phyloP scores from a whole-genome alignment of 495 filamentous ascomycete species.

The Penicillium ucsense region DNA sequence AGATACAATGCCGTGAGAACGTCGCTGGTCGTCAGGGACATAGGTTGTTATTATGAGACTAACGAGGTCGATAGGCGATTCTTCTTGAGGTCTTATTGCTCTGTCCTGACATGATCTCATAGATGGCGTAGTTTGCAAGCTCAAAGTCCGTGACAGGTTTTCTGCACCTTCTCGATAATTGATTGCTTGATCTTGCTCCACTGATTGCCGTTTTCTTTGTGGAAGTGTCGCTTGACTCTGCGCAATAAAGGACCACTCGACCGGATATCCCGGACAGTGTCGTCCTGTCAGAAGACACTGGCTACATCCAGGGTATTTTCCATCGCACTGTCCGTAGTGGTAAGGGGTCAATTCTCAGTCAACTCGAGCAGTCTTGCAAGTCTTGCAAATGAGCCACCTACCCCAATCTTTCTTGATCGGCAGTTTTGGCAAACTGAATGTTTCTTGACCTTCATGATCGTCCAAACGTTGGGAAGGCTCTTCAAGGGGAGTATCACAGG shows the following conservation, averaged over 20 bases:
- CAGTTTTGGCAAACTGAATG: constrained; percentile 16
- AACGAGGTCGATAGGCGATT: too few relatives aligned
- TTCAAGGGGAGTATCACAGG: too few relatives aligned
- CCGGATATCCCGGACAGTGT: constrained; percentile 10
- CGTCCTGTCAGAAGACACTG: constrained; percentile 13
- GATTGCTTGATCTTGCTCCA: too few relatives aligned
- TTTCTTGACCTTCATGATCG: constrained; percentile 16
- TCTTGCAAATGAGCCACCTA: neutral
- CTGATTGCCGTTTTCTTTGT: neutral
- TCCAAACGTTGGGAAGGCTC: neutral
- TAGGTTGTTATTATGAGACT: neutral
- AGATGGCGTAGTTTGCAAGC: too few relatives aligned
- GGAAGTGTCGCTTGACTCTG: neutral
- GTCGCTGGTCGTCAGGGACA: constrained; percentile 6
- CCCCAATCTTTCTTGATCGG: constrained; percentile 16
- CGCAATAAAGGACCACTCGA: constrained; percentile 12
- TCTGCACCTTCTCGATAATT: too few relatives aligned
- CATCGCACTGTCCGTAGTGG: constrained; percentile 13
- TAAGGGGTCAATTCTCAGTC: neutral
- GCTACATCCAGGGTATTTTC: constrained; percentile 14
- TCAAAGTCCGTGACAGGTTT: too few relatives aligned
- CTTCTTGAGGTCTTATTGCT: too few relatives aligned
- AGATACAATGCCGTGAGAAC: neutral
- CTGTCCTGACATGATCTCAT: too few relatives aligned
- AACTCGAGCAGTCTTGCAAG: too few relatives aligned